phyloP scores from a whole-genome alignment of 1,284 basidiomycete species.

The Malassezia cuniculi region DNA sequence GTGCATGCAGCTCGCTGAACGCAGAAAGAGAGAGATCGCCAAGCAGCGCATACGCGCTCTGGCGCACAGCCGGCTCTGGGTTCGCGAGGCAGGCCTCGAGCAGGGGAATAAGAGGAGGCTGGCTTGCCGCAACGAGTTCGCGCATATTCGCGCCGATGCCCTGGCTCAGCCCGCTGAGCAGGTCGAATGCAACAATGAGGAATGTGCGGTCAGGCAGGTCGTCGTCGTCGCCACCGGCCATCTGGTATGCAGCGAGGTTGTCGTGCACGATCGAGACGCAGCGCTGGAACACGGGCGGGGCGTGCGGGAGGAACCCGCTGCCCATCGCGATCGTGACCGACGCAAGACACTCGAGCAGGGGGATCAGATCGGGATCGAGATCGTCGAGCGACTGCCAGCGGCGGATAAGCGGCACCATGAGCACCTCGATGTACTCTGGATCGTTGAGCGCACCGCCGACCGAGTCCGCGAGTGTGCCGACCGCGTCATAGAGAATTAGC shows the following conservation, averaged over 20 bases:
- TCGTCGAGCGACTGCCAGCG: conserved; percentile 81
- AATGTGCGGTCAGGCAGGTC: conserved; percentile 40
- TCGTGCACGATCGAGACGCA: conserved; percentile 74
- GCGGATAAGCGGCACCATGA: conserved; percentile 86
- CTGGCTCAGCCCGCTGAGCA: conserved; percentile 88
- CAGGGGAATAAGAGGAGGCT: conserved; percentile 35
- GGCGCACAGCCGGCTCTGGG: conserved; percentile 83
- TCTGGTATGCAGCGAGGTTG: conserved; percentile 55
- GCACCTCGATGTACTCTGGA: conserved; percentile 73
- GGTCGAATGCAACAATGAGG: conserved; percentile 87
- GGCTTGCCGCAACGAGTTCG: conserved; percentile 27
- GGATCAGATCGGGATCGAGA: conserved; percentile 83
- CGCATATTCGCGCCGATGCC: conserved; percentile 59
- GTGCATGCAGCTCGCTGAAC: conserved; percentile 66
- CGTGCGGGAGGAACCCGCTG: conserved; percentile 74
- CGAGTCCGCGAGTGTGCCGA: conserved; percentile 91
- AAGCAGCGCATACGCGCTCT: conserved; percentile 90
- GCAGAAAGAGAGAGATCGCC: conserved; percentile 96
- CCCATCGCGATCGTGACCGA: conserved; percentile 95
- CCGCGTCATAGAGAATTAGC: conserved; percentile 92
- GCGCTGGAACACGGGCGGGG: conserved; percentile 80
- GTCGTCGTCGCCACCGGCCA: conserved; percentile 59
- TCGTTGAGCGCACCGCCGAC: conserved; percentile 78
- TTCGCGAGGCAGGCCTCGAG: conserved; percentile 50
- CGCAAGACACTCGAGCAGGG: conserved; percentile 77